Conservation (phyloP, 805 yeast genomes). For the Candida vaughaniae region DNA sequence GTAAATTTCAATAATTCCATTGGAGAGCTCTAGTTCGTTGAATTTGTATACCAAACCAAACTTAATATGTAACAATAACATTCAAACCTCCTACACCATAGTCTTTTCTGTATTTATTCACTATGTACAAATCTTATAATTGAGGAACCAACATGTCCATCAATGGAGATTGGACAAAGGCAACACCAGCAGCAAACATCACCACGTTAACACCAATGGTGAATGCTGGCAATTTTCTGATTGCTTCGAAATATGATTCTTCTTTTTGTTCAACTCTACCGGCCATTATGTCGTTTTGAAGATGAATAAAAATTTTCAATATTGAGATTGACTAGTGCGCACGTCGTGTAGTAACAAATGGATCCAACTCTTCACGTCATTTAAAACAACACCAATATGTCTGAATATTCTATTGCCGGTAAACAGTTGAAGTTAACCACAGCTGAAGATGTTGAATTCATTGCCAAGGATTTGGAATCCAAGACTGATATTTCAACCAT, state of each 20-base stretch:
- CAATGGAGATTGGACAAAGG: slow-evolving; percentile 72
- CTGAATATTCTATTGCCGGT: slow-evolving; percentile 58
- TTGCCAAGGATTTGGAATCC: slow-evolving; percentile 53
- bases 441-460: slow-evolving; percentile 69
- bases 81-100: too few species aligned
- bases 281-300: too few species aligned
- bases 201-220: slow-evolving; percentile 62
- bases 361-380: background rate
- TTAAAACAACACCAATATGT: background rate
- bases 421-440: slow-evolving; percentile 75
- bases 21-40: too few species aligned
- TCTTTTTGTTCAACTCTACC: slow-evolving; percentile 23
- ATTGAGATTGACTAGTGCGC: background rate
- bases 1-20: too few species aligned
- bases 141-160: slow-evolving; percentile 85
- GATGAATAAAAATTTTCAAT: slow-evolving; percentile 3
- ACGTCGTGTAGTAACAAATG: too few species aligned
- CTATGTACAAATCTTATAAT: slow-evolving; percentile 28
- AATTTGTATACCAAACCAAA: too few species aligned
- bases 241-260: slow-evolving; percentile 43
- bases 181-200: slow-evolving; percentile 70
- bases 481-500: slow-evolving; percentile 47
- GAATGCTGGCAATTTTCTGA: slow-evolving; percentile 64
- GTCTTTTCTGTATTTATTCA: too few species aligned
- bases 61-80: too few species aligned